Conservation (phyloP, 495 filamentous ascomycete species). For the Neurospora sp. region DNA sequence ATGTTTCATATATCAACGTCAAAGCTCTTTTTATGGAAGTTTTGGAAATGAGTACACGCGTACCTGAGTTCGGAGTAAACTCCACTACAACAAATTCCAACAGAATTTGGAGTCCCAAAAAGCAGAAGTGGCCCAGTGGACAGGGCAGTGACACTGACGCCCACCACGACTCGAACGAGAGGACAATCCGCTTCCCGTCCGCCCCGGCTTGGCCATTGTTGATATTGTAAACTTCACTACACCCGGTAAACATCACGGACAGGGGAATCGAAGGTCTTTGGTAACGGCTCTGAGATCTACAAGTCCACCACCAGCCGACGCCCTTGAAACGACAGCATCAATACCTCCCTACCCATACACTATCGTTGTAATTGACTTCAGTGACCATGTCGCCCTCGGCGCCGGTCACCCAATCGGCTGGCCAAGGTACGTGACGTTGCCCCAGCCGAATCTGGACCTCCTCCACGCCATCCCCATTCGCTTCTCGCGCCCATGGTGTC, state of each 20-base stretch:
- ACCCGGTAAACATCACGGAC: background rate
- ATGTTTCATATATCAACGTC: background rate
- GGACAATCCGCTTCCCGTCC: background rate
- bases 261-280: background rate
- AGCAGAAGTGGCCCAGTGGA: no score
- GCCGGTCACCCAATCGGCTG: constrained; percentile 15
- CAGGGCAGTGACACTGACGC: background rate
- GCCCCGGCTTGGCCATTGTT: background rate
- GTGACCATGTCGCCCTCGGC: constrained; percentile 20
- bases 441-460: background rate
- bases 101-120: background rate
- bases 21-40: background rate
- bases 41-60: background rate
- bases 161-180: background rate
- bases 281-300: background rate
- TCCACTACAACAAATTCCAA: background rate
- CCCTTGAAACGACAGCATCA: background rate
- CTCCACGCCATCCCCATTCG: background rate
- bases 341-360: background rate
- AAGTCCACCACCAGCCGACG: background rate
- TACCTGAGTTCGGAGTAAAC: background rate
- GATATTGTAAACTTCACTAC: background rate
- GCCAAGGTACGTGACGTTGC: constrained; percentile 12
- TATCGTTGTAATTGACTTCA: background rate
- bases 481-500: background rate